A percentile compares a stretch with the other conserved stretches of the same genome.
phyloP scores from a whole-genome alignment of 257 asterid genomes.

The Solanum corneliomulleri region DNA sequence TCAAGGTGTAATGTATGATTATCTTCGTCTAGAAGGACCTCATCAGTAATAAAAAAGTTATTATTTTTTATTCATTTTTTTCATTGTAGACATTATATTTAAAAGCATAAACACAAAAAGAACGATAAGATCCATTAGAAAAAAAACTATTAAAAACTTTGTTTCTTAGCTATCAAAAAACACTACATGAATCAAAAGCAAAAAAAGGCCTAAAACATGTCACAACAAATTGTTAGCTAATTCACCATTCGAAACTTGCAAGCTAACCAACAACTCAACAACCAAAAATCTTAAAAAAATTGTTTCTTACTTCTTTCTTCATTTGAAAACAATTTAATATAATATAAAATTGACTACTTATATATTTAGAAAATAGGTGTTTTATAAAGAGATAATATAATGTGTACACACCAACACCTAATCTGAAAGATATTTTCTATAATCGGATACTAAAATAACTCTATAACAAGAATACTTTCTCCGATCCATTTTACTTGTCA shows the following conservation, averaged over 20 bases:
- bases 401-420: accelerated
- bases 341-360: not conserved
- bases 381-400: not conserved
- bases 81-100: not conserved
- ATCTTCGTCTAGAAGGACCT: constrained; percentile 34
- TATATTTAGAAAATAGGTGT: not conserved
- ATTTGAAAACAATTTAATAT: not conserved
- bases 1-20: constrained; percentile 40
- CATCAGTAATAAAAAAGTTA: not conserved
- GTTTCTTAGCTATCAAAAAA: not conserved
- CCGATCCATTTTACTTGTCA: too few species aligned
- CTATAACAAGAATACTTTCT: not conserved
- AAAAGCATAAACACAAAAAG: not conserved
- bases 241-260: not conserved
- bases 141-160: too few species aligned
- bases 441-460: not conserved
- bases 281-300: not conserved
- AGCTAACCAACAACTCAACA: not conserved
- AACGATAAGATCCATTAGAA: not conserved
- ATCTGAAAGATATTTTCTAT: not conserved
- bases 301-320: not conserved
- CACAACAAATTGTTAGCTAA: not conserved
- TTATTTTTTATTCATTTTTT: not conserved
- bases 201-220: not conserved
- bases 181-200: not conserved